Conservation (phyloP, 805 yeast genomes). For the Saturnispora sanitii region DNA sequence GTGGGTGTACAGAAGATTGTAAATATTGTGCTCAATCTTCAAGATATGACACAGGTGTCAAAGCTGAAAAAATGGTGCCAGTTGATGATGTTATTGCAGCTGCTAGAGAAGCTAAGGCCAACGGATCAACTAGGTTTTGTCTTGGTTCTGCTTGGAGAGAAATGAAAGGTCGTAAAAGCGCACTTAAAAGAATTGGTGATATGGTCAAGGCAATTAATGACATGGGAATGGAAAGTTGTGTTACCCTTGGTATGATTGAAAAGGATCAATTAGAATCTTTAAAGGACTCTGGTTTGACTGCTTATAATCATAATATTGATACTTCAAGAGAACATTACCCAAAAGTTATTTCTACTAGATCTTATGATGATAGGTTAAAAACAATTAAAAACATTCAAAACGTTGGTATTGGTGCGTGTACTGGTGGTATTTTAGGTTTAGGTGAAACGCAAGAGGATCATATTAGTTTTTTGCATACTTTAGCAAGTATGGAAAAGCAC, state of each 20-base stretch:
- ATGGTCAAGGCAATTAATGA: constrained; percentile 53
- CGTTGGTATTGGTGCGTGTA: constrained; percentile 55
- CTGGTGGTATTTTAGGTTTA: constrained; percentile 73
- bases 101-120: constrained; percentile 54
- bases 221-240: constrained; percentile 68
- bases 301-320: constrained; percentile 74
- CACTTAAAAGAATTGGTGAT: constrained; percentile 47
- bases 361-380: constrained; percentile 59
- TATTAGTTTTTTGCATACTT: constrained; percentile 53
- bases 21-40: constrained; percentile 73
- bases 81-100: constrained; percentile 54
- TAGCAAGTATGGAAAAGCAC: constrained; percentile 59
- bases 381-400: constrained; percentile 56
- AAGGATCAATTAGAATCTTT: constrained; percentile 51
- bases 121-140: constrained; percentile 72
- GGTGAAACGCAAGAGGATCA: constrained; percentile 71
- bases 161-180: constrained; percentile 68
- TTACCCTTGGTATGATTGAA: constrained; percentile 70
- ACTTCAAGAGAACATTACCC: constrained; percentile 72
- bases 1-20: constrained; percentile 79
- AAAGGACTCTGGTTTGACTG: constrained; percentile 65
- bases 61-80: constrained; percentile 54
- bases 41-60: constrained; percentile 58
- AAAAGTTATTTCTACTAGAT: constrained; percentile 58
- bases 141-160: constrained; percentile 89